These are phyloP conservation scores for Aquanectria penicillioides DNA, from an alignment of 2,329 filamentous ascomycete species.

Conservation along the genomic window DNA sequence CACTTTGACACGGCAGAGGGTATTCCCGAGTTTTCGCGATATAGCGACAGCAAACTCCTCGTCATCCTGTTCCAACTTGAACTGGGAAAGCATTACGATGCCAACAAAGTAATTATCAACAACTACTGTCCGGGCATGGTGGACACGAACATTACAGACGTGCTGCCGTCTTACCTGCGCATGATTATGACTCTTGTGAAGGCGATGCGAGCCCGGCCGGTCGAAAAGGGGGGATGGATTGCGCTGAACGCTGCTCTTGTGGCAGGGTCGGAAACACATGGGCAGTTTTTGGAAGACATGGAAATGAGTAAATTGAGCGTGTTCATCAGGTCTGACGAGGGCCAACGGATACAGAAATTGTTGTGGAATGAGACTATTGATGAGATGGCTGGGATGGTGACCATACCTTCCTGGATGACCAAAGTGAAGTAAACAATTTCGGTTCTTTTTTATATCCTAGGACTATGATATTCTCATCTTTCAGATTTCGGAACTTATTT, in stretches of 20 bases:
- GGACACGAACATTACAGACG: conserved; percentile 17
- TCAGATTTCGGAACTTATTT: too few species aligned
- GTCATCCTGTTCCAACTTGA: conserved; percentile 30
- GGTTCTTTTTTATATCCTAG: too few species aligned
- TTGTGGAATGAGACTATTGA: conserved; percentile 14
- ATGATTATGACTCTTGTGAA: conserved; percentile 4
- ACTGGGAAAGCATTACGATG: conserved; percentile 15
- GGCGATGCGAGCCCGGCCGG: conserved; percentile 15
- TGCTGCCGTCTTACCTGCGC: conserved; percentile 25
- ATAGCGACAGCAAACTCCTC: conserved; percentile 29
- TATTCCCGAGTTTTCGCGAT: neutral
- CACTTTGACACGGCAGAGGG: conserved; percentile 14
- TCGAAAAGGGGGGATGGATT: conserved; percentile 26
- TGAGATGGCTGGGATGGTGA: conserved; percentile 16
- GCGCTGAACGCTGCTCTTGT: conserved; percentile 31
- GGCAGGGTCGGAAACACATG: conserved; percentile 26
- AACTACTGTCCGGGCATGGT: conserved; percentile 27
- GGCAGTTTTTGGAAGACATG: conserved; percentile 24
- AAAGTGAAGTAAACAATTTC: too few species aligned
- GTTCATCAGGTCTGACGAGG: neutral
- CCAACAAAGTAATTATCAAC: conserved; percentile 29
- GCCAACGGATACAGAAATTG: neutral
- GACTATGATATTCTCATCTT: too few species aligned
- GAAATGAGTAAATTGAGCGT: neutral
- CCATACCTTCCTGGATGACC: conserved; percentile 6